phyloP scores from a whole-genome alignment of 2,329 filamentous ascomycete genomes.

The Fusarium kyushuense region DNA sequence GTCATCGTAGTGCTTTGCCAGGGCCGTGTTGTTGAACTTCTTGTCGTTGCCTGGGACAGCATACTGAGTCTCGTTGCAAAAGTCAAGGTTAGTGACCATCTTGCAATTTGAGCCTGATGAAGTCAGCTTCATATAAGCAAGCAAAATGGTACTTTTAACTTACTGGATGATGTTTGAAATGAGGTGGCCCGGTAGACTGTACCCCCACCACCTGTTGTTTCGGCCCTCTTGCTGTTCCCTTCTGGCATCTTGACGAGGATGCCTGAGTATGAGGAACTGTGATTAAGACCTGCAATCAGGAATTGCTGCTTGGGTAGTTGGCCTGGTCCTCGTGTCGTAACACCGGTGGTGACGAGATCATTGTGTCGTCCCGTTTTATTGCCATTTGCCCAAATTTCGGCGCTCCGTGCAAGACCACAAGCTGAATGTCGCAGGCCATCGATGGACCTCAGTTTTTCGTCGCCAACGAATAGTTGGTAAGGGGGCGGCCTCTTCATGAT shows the following conservation, averaged over 20 bases:
- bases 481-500: slow-evolving; percentile 66
- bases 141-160: slow-evolving; percentile 44
- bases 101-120: slow-evolving; percentile 80
- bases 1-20: slow-evolving; percentile 82
- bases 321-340: slow-evolving; percentile 76
- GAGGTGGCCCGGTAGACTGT: slow-evolving; percentile 76
- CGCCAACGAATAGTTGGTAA: slow-evolving; percentile 83
- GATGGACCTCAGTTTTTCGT: slow-evolving; percentile 68
- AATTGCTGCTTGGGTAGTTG: slow-evolving; percentile 88
- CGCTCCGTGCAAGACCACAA: slow-evolving; percentile 79
- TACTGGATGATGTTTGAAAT: slow-evolving; percentile 85
- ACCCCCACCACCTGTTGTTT: slow-evolving; percentile 76
- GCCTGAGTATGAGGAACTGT: slow-evolving; percentile 77
- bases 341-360: slow-evolving; percentile 66
- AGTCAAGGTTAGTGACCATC: slow-evolving; percentile 85
- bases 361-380: slow-evolving; percentile 61
- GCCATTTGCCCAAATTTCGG: slow-evolving; percentile 69
- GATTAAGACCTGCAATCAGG: slow-evolving; percentile 80
- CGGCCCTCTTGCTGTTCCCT: slow-evolving; percentile 58
- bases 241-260: slow-evolving; percentile 74
- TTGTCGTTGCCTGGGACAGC: slow-evolving; percentile 85
- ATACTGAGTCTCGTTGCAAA: slow-evolving; percentile 90
- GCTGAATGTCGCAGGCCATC: slow-evolving; percentile 82
- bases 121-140: slow-evolving; percentile 5
- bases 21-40: slow-evolving; percentile 69